A percentile compares a stretch with the other conserved stretches of the same genome.
These are phyloP conservation scores for Linnemannia zychae DNA, from an alignment of 192 early-diverging fungal genomes.

Conservation along the genomic window DNA sequence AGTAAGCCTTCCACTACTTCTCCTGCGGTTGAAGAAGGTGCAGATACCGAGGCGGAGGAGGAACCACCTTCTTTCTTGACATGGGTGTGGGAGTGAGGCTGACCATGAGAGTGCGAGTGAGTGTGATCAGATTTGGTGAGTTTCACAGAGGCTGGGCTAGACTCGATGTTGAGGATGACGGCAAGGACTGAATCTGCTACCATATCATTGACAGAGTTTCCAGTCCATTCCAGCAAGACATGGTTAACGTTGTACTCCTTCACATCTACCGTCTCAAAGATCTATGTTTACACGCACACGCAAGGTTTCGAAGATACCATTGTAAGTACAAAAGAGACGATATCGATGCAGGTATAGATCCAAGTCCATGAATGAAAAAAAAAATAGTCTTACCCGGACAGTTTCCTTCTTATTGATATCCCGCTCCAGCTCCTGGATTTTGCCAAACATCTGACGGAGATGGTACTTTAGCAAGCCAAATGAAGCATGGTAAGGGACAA, in stretches of 20 bases:
- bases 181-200: conserved; percentile 94
- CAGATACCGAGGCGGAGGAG: neutral
- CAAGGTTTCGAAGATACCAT: neutral
- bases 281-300: conserved; percentile 25
- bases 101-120: conserved; percentile 42
- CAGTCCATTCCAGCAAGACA: conserved; percentile 91
- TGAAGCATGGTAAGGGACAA: conserved; percentile 81
- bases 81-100: conserved; percentile 19
- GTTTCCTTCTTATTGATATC: conserved; percentile 44
- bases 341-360: no score
- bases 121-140: conserved; percentile 50
- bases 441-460: conserved; percentile 95
- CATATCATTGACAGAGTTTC: conserved; percentile 94
- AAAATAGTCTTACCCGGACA: conserved; percentile 38
- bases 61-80: neutral
- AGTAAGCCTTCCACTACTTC: neutral
- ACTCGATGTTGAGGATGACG: conserved; percentile 86
- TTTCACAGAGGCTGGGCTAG: conserved; percentile 92
- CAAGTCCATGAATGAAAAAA: conserved; percentile 4
- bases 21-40: neutral
- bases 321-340: neutral
- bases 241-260: conserved; percentile 68
- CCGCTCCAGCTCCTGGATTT: conserved; percentile 62
- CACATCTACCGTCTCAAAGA: conserved; percentile 80
- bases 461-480: conserved; percentile 89